phyloP scores from a whole-genome alignment of 192 early-diverging fungal genomes.

The Linnemannia zychae region DNA sequence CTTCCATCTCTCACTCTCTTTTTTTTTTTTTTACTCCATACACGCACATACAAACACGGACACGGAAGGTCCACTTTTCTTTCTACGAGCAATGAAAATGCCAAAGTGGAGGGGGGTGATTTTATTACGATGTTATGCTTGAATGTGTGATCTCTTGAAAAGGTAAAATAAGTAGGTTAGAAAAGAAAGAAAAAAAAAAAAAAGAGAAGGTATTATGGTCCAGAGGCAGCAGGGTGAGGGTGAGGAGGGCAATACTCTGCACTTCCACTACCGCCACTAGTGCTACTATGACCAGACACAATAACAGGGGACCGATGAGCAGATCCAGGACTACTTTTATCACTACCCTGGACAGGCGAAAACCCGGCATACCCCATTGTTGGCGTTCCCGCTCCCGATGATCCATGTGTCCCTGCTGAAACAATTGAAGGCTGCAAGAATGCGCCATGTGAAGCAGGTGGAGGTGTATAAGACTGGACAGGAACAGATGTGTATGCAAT shows the following conservation, averaged over 20 bases:
- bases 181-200: no score
- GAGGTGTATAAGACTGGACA: background rate
- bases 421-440: background rate
- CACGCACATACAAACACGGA: no score
- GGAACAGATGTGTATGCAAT: background rate
- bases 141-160: no score
- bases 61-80: no score
- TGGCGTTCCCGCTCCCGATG: background rate
- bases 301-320: background rate
- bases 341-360: background rate
- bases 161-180: no score
- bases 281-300: background rate
- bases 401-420: background rate
- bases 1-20: no score
- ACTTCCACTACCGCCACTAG: background rate
- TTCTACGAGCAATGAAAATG: no score
- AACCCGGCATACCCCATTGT: background rate
- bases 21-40: no score
- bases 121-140: no score
- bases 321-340: background rate
- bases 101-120: no score
- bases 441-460: background rate
- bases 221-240: background rate
- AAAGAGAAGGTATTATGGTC: background rate
- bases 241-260: background rate